phyloP scores from a whole-genome alignment of 768 basidiomycete species.

The Boletus huronensis region DNA sequence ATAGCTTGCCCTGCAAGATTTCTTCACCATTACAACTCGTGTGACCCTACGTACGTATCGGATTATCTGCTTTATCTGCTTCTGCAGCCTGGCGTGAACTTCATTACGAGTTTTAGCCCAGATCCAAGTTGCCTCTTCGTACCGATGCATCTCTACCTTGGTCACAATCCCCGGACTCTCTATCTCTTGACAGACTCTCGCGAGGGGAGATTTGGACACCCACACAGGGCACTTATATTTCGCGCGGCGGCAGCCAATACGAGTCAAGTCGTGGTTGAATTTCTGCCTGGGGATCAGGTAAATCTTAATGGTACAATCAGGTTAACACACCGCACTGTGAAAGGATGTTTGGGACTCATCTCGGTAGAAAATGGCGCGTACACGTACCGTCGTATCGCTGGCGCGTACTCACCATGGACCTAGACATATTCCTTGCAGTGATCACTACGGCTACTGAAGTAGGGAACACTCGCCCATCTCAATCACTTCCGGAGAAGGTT shows the following conservation, averaged over 20 bases:
- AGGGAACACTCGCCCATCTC: slow-evolving; percentile 64
- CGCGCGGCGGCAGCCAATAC: slow-evolving; percentile 52
- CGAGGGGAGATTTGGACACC: slow-evolving; percentile 59
- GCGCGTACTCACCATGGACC: slow-evolving; percentile 3
- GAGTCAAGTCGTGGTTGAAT: slow-evolving; percentile 80
- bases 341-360: slow-evolving; percentile 83
- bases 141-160: slow-evolving; percentile 72
- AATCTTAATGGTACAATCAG: slow-evolving; percentile 61
- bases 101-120: background rate
- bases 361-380: slow-evolving; percentile 63
- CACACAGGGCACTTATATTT: slow-evolving; percentile 66
- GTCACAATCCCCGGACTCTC: slow-evolving; percentile 62
- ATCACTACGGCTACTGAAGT: slow-evolving; percentile 74
- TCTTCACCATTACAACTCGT: background rate
- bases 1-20: background rate
- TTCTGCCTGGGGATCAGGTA: slow-evolving; percentile 69
- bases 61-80: background rate
- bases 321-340: slow-evolving; percentile 67
- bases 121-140: background rate
- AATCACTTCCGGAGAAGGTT: slow-evolving; percentile 58
- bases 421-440: slow-evolving; percentile 85
- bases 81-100: background rate
- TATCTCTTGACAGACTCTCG: slow-evolving; percentile 70
- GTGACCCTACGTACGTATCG: background rate
- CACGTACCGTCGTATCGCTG: background rate